Evolutionary conservation across 257 asterid genomes (phyloP), one percentile per base, ranked within the genome.

Genomic region (Solanum rostratum): DNA sequence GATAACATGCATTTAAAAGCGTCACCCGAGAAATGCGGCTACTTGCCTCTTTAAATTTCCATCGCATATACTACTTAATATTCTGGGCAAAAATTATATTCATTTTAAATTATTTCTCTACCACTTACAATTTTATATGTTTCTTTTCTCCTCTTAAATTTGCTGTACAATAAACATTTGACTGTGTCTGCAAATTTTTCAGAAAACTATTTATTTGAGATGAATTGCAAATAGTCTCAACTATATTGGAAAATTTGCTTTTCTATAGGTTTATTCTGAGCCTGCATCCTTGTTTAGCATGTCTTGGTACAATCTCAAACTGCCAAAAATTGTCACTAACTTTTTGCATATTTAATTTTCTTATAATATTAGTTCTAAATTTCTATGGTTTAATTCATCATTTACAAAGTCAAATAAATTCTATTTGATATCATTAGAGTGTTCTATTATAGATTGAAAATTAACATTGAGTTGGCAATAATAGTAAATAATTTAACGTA

Each of bases 11-110:
- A 29, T 46, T 54, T 79, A 50, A 53, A 63, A 65, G 84, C 78
- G 60, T 79, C 82, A 45, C 82, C 89, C 92, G 92, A 84, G 85
- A 90, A 88, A 83, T 85, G 84, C 97, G 98, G 94, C 92, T 88
- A 83, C 92, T 90, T 91, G 97, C 33, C 54, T 43, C 39, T 73
- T 73, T 45, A 43, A 73, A n/a, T n/a, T 59, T 59, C 30, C 30
- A 59, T 59, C 63, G 39, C 24, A 30, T 33, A 15, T 18, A 16
- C 3, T 18, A 33, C 39, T 19, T 33, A 68, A n/a, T 57, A 59
- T n/a, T 59, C 7, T 59, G 15, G 30, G 10, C 3, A 7, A 10
- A 54, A 18, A 18, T 10, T 59, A 33, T 30, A 70, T 81, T 86
- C 85, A 80, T 54, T 65, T 85, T 81, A 83, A 85, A 84, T 50